Conservation (phyloP, 2,329 filamentous ascomycete species). For the Lachnellula hyalina region DNA sequence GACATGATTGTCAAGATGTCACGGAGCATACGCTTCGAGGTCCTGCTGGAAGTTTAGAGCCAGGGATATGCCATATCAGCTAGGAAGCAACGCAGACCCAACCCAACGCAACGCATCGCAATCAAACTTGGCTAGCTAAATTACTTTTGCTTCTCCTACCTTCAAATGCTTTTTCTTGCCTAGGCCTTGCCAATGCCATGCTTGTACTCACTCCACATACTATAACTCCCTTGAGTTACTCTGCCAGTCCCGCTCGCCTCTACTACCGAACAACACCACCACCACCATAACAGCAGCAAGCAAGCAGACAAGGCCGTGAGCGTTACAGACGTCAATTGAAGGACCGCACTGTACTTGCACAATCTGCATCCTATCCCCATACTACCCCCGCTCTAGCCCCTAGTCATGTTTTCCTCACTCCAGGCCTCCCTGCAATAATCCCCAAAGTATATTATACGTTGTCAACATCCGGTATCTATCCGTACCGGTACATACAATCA, state of each 20-base stretch:
- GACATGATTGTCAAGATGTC: not conserved
- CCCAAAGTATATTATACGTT: slow-evolving; percentile 10
- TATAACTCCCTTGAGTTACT: not conserved
- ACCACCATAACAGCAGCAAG: not conserved
- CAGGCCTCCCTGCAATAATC: slow-evolving; percentile 7
- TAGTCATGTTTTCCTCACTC: slow-evolving; percentile 2
- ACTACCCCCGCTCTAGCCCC: slow-evolving; percentile 2
- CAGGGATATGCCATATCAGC: not conserved
- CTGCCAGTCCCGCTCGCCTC: slow-evolving; percentile 8
- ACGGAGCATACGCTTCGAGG: not conserved
- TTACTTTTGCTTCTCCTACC: not conserved
- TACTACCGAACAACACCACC: not conserved
- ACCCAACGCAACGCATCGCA: not conserved
- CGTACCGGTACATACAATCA: slow-evolving; percentile 2
- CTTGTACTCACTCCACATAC: not conserved
- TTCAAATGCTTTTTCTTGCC: not conserved
- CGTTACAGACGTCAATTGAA: slow-evolving; percentile 8
- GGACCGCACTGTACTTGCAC: not conserved
- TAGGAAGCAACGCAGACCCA: not conserved
- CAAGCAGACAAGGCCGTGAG: not conserved
- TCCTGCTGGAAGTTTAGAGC: not conserved
- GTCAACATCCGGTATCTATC: slow-evolving; percentile 5
- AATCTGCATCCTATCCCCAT: not conserved
- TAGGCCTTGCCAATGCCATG: not conserved
- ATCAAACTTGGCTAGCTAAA: not conserved